Percentiles rank a stretch among this genome's conserved stretches.
Conservation (phyloP, 1,284 basidiomycete genomes). For the Lignosus rhinocerotis region DNA sequence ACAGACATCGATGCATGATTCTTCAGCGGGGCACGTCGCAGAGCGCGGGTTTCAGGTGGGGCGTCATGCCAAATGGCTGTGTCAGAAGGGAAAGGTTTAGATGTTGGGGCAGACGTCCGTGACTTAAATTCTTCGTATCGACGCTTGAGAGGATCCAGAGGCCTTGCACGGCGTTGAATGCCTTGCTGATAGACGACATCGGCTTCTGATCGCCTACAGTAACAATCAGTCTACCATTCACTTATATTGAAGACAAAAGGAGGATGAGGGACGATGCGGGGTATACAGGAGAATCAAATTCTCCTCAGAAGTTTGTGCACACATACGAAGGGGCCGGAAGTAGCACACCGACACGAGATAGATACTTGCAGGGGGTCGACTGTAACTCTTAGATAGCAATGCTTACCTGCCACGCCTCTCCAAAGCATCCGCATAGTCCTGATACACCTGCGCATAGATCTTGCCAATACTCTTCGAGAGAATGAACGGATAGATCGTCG, state of each 20-base stretch:
- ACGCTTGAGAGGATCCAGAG: slow-evolving; percentile 83
- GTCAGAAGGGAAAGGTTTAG: slow-evolving; percentile 21
- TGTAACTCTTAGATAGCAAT: neutral
- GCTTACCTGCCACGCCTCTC: slow-evolving; percentile 30
- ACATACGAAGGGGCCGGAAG: neutral
- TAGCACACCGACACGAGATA: neutral
- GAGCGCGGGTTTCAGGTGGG: slow-evolving; percentile 37
- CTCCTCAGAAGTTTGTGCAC: neutral
- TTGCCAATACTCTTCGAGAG: slow-evolving; percentile 87
- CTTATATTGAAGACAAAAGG: neutral
- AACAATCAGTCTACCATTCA: neutral
- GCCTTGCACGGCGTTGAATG: slow-evolving; percentile 80
- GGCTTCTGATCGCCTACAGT: slow-evolving; percentile 54
- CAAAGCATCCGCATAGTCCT: slow-evolving; percentile 68
- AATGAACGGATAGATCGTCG: slow-evolving; percentile 80
- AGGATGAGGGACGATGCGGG: neutral
- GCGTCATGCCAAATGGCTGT: slow-evolving; percentile 30
- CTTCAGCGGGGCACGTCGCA: slow-evolving; percentile 58
- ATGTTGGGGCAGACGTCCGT: slow-evolving; percentile 34
- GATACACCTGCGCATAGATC: slow-evolving; percentile 80
- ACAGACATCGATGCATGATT: slow-evolving; percentile 42
- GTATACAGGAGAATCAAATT: neutral
- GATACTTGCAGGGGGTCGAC: too few relatives aligned
- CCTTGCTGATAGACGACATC: slow-evolving; percentile 85
- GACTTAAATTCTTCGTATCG: slow-evolving; percentile 80